These are phyloP conservation scores for Amanita molliuscula DNA, from an alignment of 768 basidiomycete species.

Conservation along the genomic window DNA sequence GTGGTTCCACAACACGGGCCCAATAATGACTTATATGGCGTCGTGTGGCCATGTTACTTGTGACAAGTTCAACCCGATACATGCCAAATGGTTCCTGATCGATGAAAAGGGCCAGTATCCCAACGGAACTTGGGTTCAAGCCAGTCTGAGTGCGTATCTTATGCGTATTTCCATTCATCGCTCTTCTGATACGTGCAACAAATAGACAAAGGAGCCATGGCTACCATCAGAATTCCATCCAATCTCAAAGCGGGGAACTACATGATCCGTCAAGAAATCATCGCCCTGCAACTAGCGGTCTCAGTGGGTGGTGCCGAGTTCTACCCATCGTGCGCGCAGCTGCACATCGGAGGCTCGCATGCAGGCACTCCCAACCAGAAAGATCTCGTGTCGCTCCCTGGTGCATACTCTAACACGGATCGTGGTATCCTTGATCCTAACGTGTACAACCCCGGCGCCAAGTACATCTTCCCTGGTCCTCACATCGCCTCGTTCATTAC, in stretches of 20 bases:
- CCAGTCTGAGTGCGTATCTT: background rate
- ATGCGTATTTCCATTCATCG: background rate
- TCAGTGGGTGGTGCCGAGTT: no score
- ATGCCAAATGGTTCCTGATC: conserved; percentile 56
- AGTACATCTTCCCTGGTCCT: no score
- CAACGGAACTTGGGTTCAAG: conserved; percentile 12
- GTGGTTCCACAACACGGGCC: conserved; percentile 19
- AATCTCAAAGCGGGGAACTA: conserved; percentile 57
- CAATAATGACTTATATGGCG: no score
- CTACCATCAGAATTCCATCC: conserved; percentile 33
- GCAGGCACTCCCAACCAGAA: conserved; percentile 32
- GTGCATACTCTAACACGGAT: conserved; percentile 60
- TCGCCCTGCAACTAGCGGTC: conserved; percentile 66
- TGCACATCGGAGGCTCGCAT: conserved; percentile 43
- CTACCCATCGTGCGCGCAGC: conserved; percentile 57
- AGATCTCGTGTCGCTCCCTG: conserved; percentile 59
- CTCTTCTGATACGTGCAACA: background rate
- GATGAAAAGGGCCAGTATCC: conserved; percentile 23
- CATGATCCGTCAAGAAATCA: conserved; percentile 70
- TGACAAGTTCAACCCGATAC: no score
- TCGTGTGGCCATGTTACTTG: no score
- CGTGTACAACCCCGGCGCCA: conserved; percentile 22
- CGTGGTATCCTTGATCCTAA: conserved; percentile 40
- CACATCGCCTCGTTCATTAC: conserved; percentile 30
- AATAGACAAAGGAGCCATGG: conserved; percentile 29